Percentiles rank a stretch among this genome's conserved stretches.
phyloP scores from a whole-genome alignment of 495 filamentous ascomycete species.

The Annulohypoxylon bovei region DNA sequence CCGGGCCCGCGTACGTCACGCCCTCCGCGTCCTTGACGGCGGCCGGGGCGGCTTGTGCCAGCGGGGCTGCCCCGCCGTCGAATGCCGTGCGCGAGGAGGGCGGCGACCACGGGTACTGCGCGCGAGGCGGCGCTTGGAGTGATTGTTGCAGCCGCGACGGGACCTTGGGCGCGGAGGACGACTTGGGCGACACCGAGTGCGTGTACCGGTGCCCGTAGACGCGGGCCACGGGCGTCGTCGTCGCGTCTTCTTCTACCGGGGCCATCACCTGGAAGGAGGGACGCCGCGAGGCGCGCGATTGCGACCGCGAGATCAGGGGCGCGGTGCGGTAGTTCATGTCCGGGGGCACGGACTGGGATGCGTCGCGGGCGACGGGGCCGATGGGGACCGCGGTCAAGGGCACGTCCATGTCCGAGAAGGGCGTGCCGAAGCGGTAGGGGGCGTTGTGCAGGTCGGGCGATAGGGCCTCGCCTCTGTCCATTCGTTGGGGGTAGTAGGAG shows the following conservation, averaged over 20 bases:
- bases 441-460: conserved; percentile 62
- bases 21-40: conserved; percentile 64
- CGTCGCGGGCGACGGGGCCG: conserved; percentile 74
- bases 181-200: conserved; percentile 46
- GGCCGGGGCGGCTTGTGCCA: conserved; percentile 46
- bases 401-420: conserved; percentile 90
- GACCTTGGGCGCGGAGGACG: conserved; percentile 37
- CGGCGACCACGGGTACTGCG: conserved; percentile 59
- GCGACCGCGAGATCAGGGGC: conserved; percentile 55
- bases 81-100: conserved; percentile 48
- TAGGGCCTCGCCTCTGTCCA: conserved; percentile 59
- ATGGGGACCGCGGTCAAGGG: conserved; percentile 78
- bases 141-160: conserved; percentile 43
- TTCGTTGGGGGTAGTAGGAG: conserved; percentile 56
- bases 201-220: conserved; percentile 41
- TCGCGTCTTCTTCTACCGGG: conserved; percentile 61
- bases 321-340: conserved; percentile 79
- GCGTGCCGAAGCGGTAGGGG: conserved; percentile 78
- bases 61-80: no score
- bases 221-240: conserved; percentile 46
- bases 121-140: conserved; percentile 58
- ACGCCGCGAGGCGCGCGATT: conserved; percentile 66
- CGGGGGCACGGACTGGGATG: conserved; percentile 90
- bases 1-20: conserved; percentile 79
- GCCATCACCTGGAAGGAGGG: conserved; percentile 67